Percentiles rank a stretch among this genome's conserved stretches.
Evolutionary conservation across 768 basidiomycete species (phyloP).

Genomic region (Dacryopinax primogenitus): DNA sequence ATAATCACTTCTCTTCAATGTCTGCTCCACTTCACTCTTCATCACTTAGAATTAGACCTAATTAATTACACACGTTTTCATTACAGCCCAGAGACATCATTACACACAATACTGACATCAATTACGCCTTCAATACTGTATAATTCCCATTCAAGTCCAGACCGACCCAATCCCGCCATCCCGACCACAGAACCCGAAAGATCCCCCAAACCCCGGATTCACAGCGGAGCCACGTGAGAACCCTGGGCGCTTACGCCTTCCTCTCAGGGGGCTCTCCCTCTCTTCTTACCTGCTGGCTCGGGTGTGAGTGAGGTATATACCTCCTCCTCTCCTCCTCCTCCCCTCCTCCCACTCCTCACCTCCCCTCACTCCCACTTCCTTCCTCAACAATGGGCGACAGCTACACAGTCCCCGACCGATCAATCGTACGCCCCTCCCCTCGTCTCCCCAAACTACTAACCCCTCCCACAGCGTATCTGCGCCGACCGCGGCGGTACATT

Average conservation of each 20-base stretch:
- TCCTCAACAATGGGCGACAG: background rate
- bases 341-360: background rate
- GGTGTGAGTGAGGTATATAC: background rate
- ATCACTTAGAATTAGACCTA: too few relatives aligned
- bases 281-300: background rate
- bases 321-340: background rate
- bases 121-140: too few relatives aligned
- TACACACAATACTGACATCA: too few relatives aligned
- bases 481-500: conserved; percentile 88
- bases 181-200: too few relatives aligned
- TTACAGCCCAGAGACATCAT: too few relatives aligned
- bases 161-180: background rate
- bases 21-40: too few relatives aligned
- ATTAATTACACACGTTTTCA: too few relatives aligned
- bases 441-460: background rate
- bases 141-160: background rate
- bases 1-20: too few relatives aligned
- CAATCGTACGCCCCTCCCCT: background rate
- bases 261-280: background rate
- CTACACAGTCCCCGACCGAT: background rate
- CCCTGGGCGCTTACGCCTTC: background rate
- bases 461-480: conserved; percentile 42
- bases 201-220: too few relatives aligned
- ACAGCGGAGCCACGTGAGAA: too few relatives aligned
- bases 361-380: background rate